phyloP scores from a whole-genome alignment of 176 grass and related monocot genomes.

The Oryza officinalis region DNA sequence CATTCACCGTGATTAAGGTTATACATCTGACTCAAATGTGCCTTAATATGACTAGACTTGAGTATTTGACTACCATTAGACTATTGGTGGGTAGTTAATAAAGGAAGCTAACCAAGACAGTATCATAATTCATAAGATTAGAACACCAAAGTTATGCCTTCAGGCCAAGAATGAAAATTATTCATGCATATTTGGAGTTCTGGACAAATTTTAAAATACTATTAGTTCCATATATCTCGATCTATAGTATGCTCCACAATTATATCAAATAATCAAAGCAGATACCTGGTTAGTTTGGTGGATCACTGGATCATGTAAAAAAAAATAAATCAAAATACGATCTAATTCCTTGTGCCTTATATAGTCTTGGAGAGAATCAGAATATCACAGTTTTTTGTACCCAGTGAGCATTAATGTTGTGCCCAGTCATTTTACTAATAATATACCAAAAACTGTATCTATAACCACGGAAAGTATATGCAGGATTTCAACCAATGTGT shows the following conservation, averaged over 20 bases:
- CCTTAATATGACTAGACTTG: background rate
- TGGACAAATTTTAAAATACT: background rate
- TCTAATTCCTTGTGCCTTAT: background rate
- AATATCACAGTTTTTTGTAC: background rate
- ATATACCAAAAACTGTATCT: background rate
- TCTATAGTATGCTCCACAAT: background rate
- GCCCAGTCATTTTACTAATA: background rate
- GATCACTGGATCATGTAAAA: background rate
- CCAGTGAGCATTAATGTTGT: background rate
- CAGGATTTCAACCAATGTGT: background rate
- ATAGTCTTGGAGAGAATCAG: background rate
- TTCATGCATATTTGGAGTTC: background rate
- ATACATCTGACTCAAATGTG: conserved; percentile 6
- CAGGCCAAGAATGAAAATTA: background rate
- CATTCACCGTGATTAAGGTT: background rate
- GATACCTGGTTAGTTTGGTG: background rate
- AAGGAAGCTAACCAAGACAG: background rate
- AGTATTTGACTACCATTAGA: conserved; percentile 11
- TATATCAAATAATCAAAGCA: conserved; percentile 1
- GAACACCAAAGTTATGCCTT: background rate
- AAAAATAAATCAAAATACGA: background rate
- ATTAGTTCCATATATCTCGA: background rate
- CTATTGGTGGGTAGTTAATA: background rate
- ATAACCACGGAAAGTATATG: background rate
- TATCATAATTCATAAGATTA: background rate